A percentile compares a stretch with the other conserved stretches of the same genome.
Evolutionary conservation across 1,139 yeast species (phyloP).

Genomic region (Yamadazyma conglobata): DNA sequence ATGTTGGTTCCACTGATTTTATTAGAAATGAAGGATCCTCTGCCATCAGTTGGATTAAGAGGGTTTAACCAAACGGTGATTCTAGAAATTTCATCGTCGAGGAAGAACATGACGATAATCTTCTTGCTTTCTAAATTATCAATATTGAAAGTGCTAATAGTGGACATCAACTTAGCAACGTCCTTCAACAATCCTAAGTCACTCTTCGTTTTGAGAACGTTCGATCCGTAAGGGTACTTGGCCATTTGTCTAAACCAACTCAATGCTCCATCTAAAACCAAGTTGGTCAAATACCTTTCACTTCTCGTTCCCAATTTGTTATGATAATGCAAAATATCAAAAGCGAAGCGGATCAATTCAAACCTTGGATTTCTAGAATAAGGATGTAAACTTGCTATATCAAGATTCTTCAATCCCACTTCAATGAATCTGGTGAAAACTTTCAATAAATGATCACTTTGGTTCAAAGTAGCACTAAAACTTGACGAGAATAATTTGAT

Average conservation of each 20-base stretch:
- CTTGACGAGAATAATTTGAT: slow-evolving; percentile 72
- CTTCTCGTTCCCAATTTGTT: slow-evolving; percentile 45
- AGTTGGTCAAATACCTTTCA: slow-evolving; percentile 42
- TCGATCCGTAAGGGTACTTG: slow-evolving; percentile 83
- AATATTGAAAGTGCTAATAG: slow-evolving; percentile 18
- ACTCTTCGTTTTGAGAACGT: slow-evolving; percentile 64
- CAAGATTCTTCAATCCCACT: slow-evolving; percentile 54
- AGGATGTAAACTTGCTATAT: slow-evolving; percentile 75
- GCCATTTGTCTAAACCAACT: slow-evolving; percentile 72
- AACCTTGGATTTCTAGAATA: slow-evolving; percentile 71
- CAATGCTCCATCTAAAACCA: slow-evolving; percentile 63
- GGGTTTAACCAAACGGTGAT: slow-evolving; percentile 82
- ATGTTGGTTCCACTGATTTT: slow-evolving; percentile 34
- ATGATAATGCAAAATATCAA: slow-evolving; percentile 62
- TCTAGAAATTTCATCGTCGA: slow-evolving; percentile 72
- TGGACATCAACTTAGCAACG: slow-evolving; percentile 38
- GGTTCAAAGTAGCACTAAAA: slow-evolving; percentile 76
- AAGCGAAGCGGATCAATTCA: slow-evolving; percentile 67
- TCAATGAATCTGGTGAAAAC: slow-evolving; percentile 62
- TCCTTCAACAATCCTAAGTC: slow-evolving; percentile 61
- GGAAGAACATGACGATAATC: slow-evolving; percentile 53
- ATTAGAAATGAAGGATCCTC: slow-evolving; percentile 33
- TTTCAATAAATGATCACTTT: slow-evolving; percentile 68
- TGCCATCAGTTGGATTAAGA: slow-evolving; percentile 43
- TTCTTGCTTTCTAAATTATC: slow-evolving; percentile 41